Conservation (phyloP, 495 filamentous ascomycete species). For the Hypoxylon cercidicola region DNA sequence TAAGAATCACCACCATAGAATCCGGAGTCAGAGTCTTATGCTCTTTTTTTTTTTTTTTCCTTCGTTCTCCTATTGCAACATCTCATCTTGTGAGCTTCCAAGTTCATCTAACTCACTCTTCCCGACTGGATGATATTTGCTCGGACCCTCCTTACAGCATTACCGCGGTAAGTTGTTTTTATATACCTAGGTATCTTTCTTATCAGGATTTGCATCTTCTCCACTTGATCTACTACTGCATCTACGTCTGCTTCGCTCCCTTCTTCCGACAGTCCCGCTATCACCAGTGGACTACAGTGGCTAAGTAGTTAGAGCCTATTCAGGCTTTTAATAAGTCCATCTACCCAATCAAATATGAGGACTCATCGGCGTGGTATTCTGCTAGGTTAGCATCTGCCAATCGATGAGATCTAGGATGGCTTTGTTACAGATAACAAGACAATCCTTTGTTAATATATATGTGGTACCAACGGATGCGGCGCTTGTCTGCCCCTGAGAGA, state of each 20-base stretch:
- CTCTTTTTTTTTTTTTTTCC: background rate
- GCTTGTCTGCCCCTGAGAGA: conserved; percentile 20
- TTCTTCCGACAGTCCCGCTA: conserved; percentile 27
- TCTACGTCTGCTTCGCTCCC: conserved; percentile 2
- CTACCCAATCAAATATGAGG: conserved; percentile 28
- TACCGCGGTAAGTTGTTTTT: conserved; percentile 23
- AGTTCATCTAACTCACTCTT: background rate
- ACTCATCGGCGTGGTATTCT: conserved; percentile 31
- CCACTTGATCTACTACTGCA: conserved; percentile 8
- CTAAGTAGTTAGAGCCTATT: conserved; percentile 29
- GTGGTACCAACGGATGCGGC: conserved; percentile 26
- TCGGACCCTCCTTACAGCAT: conserved; percentile 8
- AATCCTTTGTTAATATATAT: conserved; percentile 17
- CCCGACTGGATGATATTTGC: conserved; percentile 21
- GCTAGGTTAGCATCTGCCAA: conserved; percentile 21
- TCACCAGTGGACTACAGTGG: conserved; percentile 17
- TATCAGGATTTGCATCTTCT: conserved; percentile 10
- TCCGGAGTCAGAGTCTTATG: background rate
- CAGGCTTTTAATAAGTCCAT: conserved; percentile 5
- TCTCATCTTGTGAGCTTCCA: conserved; percentile 2
- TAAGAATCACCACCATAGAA: conserved; percentile 2
- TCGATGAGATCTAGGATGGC: conserved; percentile 8
- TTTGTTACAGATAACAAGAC: conserved; percentile 14
- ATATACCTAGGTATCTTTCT: background rate
- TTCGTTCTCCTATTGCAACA: background rate